Percentiles rank a stretch among this genome's conserved stretches.
These are phyloP conservation scores for Astragalus glycyphyllos DNA, from an alignment of 306 rosid genomes.

Conservation along the genomic window DNA sequence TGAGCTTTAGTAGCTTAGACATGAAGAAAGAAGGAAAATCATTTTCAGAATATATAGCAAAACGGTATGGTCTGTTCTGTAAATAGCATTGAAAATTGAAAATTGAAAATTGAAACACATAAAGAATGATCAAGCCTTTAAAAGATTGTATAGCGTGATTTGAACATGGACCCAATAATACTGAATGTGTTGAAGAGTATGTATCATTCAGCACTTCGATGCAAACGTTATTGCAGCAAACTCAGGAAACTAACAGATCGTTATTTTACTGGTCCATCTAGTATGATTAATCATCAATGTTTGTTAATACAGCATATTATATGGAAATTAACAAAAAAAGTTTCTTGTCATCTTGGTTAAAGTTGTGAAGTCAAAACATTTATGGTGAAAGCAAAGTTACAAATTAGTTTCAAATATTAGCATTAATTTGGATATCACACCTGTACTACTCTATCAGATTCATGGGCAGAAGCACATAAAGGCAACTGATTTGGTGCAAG, in stretches of 20 bases:
- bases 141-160: background rate
- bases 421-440: conserved; percentile 51
- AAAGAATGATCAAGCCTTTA: background rate
- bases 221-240: conserved; percentile 8
- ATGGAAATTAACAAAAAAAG: conserved; percentile 3
- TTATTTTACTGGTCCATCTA: conserved; percentile 16
- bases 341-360: conserved; percentile 15
- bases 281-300: background rate
- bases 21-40: background rate
- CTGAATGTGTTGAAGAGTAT: background rate
- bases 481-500: conserved; percentile 91
- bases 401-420: conserved; percentile 12
- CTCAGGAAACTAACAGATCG: background rate
- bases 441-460: conserved; percentile 97
- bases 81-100: background rate
- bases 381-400: conserved; percentile 9
- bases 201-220: conserved; percentile 17
- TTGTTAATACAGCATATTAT: conserved; percentile 8
- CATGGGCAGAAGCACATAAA: conserved; percentile 93
- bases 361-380: conserved; percentile 4
- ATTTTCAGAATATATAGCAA: conserved; percentile 10
- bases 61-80: conserved; percentile 5
- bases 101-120: background rate
- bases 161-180: background rate
- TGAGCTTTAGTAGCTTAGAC: conserved; percentile 13